Percentiles rank a stretch among this genome's conserved stretches.
These are phyloP conservation scores for Paspalum vaginatum DNA, from an alignment of 176 grass and related monocot species.

Conservation along the genomic window DNA sequence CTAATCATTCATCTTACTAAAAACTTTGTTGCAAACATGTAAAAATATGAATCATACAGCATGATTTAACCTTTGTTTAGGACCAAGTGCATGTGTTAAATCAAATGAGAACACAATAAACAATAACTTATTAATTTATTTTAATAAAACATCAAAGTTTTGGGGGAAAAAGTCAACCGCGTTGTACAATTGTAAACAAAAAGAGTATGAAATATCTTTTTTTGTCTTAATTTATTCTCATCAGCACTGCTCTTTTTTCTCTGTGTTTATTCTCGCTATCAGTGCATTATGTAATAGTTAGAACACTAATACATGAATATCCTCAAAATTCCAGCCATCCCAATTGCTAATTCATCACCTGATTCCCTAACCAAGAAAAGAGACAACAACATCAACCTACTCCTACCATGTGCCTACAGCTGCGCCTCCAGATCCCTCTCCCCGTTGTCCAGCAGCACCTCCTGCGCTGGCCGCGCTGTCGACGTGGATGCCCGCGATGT, in stretches of 20 bases:
- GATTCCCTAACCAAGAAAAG: background rate
- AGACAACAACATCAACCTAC: background rate
- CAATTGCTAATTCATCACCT: background rate
- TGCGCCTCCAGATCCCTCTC: conserved; percentile 60
- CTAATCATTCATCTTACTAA: too few species aligned
- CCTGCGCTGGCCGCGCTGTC: background rate
- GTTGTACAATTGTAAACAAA: too few species aligned
- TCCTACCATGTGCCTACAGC: conserved; percentile 14
- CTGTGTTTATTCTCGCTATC: too few species aligned
- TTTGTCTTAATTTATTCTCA: background rate
- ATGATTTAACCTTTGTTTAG: too few species aligned
- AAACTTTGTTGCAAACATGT: too few species aligned
- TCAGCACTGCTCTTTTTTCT: too few species aligned
- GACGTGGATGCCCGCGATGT: background rate
- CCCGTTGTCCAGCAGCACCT: background rate
- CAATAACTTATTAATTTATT: too few species aligned
- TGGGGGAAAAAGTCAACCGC: too few species aligned
- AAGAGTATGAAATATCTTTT: background rate
- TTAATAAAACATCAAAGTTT: too few species aligned
- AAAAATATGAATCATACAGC: too few species aligned
- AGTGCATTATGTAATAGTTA: background rate
- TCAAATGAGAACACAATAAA: too few species aligned
- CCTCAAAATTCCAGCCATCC: background rate
- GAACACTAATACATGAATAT: background rate
- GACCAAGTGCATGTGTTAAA: too few species aligned